These are phyloP conservation scores for Debaryomyces tyrocola DNA, from an alignment of 805 yeast genomes.

Conservation along the genomic window DNA sequence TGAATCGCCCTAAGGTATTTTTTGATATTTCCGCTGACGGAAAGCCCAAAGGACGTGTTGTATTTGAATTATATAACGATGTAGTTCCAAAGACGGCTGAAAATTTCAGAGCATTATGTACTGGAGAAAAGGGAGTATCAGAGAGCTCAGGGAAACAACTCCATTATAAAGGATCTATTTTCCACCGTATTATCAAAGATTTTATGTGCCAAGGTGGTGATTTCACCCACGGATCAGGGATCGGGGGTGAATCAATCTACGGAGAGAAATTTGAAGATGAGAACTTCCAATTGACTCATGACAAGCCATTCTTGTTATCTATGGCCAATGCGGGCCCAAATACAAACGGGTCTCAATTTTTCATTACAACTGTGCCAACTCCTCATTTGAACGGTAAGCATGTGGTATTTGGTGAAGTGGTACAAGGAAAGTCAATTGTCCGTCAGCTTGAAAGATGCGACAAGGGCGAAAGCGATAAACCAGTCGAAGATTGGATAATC, in stretches of 20 bases:
- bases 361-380: conserved; percentile 87
- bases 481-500: conserved; percentile 67
- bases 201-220: conserved; percentile 97
- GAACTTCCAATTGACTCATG: conserved; percentile 73
- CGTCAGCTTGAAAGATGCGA: conserved; percentile 72
- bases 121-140: conserved; percentile 75
- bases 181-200: conserved; percentile 86
- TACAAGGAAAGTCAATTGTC: conserved; percentile 76
- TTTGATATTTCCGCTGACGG: conserved; percentile 81
- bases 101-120: conserved; percentile 83
- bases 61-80: conserved; percentile 70
- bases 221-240: conserved; percentile 44
- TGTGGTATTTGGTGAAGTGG: conserved; percentile 91
- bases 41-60: conserved; percentile 68
- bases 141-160: conserved; percentile 64
- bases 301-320: conserved; percentile 81
- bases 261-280: conserved; percentile 81
- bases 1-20: conserved; percentile 52
- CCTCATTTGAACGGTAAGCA: conserved; percentile 96
- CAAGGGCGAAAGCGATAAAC: conserved; percentile 69
- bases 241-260: conserved; percentile 46
- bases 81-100: conserved; percentile 87
- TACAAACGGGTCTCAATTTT: conserved; percentile 95
- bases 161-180: conserved; percentile 78
- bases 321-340: conserved; percentile 98